A percentile compares a stretch with the other conserved stretches of the same genome.
These are phyloP conservation scores for Hortaea werneckii DNA, from an alignment of 2,329 filamentous ascomycete species.

Conservation along the genomic window DNA sequence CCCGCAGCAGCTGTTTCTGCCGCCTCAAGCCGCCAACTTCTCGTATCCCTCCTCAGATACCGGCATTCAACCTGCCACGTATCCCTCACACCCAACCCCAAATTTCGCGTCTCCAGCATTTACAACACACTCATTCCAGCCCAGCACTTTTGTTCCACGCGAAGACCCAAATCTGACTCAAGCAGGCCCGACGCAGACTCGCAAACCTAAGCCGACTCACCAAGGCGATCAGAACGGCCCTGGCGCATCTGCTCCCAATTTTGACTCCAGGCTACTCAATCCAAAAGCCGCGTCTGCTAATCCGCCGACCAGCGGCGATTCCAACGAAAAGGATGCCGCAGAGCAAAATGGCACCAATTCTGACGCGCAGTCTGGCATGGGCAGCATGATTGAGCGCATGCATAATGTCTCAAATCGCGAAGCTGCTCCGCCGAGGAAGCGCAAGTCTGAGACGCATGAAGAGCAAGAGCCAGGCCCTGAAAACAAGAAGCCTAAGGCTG, in stretches of 20 bases:
- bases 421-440: constrained; percentile 50
- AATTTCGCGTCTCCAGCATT: not conserved
- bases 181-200: constrained; percentile 21
- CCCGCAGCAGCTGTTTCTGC: not conserved
- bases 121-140: no score
- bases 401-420: constrained; percentile 64
- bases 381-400: constrained; percentile 61
- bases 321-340: not conserved
- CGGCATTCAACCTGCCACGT: constrained; percentile 2
- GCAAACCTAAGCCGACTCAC: constrained; percentile 11
- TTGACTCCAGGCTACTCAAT: constrained; percentile 15
- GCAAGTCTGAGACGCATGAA: constrained; percentile 39
- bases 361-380: constrained; percentile 33
- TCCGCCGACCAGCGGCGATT: not conserved
- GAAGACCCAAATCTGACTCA: constrained; percentile 3
- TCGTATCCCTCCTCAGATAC: not conserved
- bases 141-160: not conserved
- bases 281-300: constrained; percentile 5
- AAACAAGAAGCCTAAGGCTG: constrained; percentile 34
- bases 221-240: constrained; percentile 1
- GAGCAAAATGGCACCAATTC: not conserved
- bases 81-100: not conserved
- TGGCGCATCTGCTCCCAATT: constrained; percentile 3
- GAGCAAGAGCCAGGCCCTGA: constrained; percentile 26
- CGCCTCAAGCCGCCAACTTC: not conserved